Conservation (phyloP, 169 alveolate species). For the Cryptosporidium sp. region DNA sequence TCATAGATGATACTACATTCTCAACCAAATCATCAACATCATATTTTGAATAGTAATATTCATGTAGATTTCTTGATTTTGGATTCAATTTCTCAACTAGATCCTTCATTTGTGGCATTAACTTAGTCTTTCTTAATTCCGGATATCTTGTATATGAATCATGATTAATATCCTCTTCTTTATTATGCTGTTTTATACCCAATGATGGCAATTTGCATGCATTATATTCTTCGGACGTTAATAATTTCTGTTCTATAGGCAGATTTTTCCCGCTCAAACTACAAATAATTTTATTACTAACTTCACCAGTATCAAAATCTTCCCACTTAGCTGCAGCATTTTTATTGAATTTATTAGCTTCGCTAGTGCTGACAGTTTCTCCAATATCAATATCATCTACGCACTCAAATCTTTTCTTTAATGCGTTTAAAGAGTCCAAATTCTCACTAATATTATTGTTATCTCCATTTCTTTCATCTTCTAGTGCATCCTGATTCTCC, state of each 20-base stretch:
- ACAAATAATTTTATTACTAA: slow-evolving; percentile 6
- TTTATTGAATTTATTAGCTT: background rate
- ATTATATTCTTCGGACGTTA: slow-evolving; percentile 60
- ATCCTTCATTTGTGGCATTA: slow-evolving; percentile 47
- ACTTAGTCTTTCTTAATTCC: slow-evolving; percentile 15
- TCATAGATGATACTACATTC: background rate
- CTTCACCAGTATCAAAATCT: slow-evolving; percentile 40
- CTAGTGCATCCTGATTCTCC: background rate
- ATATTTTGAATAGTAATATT: slow-evolving; percentile 5
- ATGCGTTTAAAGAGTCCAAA: background rate
- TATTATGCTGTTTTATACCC: background rate
- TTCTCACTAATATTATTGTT: background rate
- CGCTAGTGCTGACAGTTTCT: background rate
- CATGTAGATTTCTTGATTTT: slow-evolving; percentile 8
- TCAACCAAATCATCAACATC: slow-evolving; percentile 51
- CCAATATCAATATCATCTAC: background rate
- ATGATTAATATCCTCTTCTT: background rate
- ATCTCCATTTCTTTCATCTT: background rate
- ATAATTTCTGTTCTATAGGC: slow-evolving; percentile 41
- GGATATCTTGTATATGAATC: slow-evolving; percentile 15
- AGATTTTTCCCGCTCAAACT: slow-evolving; percentile 21
- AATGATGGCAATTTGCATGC: slow-evolving; percentile 38
- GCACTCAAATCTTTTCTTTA: background rate
- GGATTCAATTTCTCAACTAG: slow-evolving; percentile 36
- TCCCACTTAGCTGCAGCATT: slow-evolving; percentile 62